Evolutionary conservation across 306 rosid genomes (phyloP), one percentile per base, ranked within the genome.

Genomic region (Dryas drummondii): DNA sequence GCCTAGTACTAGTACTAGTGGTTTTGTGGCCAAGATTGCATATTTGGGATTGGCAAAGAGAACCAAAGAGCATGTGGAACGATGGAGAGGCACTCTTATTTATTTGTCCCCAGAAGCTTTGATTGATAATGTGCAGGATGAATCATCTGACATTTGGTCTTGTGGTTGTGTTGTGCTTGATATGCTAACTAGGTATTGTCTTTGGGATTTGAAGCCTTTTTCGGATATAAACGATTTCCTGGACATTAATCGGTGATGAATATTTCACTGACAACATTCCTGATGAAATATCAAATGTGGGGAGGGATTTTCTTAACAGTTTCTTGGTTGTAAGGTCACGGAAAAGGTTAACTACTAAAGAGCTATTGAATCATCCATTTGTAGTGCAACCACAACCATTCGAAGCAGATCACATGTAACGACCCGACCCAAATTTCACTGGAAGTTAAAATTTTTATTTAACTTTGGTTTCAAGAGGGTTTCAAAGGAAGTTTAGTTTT

Each of bases 111-210:
- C 82, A 0, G 85, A 82, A 72, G 60, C 76, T 8, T 59, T 82
- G 44, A 40, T 67, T 15, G 44, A 73, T 17, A 5, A 46, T 40
- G 49, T 67, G 2, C 82, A 78, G 10, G 82, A 62, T 9, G 41
- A 71, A 8, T 7, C 72, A 3, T 72, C 79, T 5, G 85, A 82
- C 73, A 78, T 82, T 61, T 82, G 85, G 85, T 81, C 85, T 2
- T 50, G 78, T 1, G 82, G 82, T 10, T 78, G 82, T 46, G 8
- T 78, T 26, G 82, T 78, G 13, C 58, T 79, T 5, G 68, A 82
- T 66, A 82, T 82, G 85, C 79, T 78, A 3, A 68, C 73, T 4
- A 82, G 79, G 3, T 60, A 62, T 17, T 14, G 50, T 1, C 73
- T 76, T 11, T 78, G 82, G 82, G 75, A 73, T 7, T 42, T 59